A percentile compares a stretch with the other conserved stretches of the same genome.
phyloP scores from a whole-genome alignment of 805 yeast genomes.

The Hanseniaspora vineae region DNA sequence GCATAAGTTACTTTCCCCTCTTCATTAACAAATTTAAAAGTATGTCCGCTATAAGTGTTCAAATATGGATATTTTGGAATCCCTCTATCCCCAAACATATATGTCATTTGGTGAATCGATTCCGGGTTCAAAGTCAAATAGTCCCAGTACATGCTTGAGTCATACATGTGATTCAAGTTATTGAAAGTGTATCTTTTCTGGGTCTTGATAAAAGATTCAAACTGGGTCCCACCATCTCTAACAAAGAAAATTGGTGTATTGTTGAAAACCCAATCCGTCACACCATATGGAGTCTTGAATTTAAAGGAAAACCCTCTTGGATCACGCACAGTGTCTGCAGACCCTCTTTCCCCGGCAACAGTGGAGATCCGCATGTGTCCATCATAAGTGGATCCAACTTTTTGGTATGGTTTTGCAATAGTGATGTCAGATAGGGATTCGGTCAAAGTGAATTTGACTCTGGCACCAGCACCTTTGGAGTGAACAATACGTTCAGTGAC shows the following conservation, averaged over 20 bases:
- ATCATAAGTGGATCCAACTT: conserved; percentile 30
- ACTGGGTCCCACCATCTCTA: conserved; percentile 67
- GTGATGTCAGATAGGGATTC: conserved; percentile 43
- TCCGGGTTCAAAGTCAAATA: conserved; percentile 43
- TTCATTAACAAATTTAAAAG: conserved; percentile 42
- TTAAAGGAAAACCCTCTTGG: conserved; percentile 79
- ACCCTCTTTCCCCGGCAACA: conserved; percentile 73
- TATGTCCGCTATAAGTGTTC: conserved; percentile 57
- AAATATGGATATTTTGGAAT: conserved; percentile 39
- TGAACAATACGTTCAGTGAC: conserved; percentile 59
- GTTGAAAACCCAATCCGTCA: conserved; percentile 72
- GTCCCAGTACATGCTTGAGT: conserved; percentile 46
- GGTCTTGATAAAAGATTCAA: conserved; percentile 80
- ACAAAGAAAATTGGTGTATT: conserved; percentile 78
- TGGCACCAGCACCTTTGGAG: conserved; percentile 56
- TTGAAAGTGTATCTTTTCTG: conserved; percentile 68
- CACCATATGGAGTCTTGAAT: conserved; percentile 60
- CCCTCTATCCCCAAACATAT: conserved; percentile 48
- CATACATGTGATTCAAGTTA: conserved; percentile 30
- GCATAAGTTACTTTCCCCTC: conserved; percentile 41
- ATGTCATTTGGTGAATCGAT: conserved; percentile 42
- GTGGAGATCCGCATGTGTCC: conserved; percentile 49
- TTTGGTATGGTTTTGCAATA: conserved; percentile 29
- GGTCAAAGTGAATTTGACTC: conserved; percentile 45
- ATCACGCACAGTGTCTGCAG: conserved; percentile 57